Base-by-base conservation (phyloP, 805 yeast species). In the Priceomyces carsonii region DNA sequence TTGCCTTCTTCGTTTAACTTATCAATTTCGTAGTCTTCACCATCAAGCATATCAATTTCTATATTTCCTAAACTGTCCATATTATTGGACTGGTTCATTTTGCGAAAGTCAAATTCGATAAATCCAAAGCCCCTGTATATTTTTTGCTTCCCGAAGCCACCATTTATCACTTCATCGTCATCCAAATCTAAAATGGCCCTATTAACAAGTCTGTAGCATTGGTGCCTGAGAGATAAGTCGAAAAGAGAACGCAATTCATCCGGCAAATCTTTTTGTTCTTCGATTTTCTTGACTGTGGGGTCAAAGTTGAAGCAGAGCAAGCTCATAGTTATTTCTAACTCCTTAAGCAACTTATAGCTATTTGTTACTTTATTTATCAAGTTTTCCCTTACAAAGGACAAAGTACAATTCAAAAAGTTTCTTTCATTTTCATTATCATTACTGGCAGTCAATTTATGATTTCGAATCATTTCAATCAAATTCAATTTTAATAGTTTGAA, bases 271-370 rank as follows among this genome's bases (percentile, higher is more conserved):
- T 55, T 52, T 44, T 63, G 67, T 14, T 66, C 61, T 18, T 57
- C 61, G 6, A 57, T 48, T 26, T 58, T 51, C 28, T 50, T 54
- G 5, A 51, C 32, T 6, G 45, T 33, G 8, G 71, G 61, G 18
- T 61, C 64, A 40, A 63, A 61, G 23, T 73, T 71, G 50, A 73
- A 76, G 47, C 80, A 77, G 23, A 89, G 61, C 40, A 89, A 66
- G 15, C 95, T 87, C 93, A 89, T 85, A 2, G 95, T 80, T 28
- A 81, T 66, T 53, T 90, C 96, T 42, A 89, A 61, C 44, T 86
- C 91, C 36, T 76, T 75, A 59, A 88, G 69, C 40, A 83, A 77
- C 38, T 66, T 66, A 43, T 65, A 65, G 30, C 80, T 80, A 33
- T 74, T 71, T 2, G 83, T 69, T 1, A 81, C 83, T 39, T 82